Evolutionary conservation across 805 yeast species (phyloP), one percentile per base, ranked within the genome.

Genomic region (Phaffomyces opuntiae): DNA sequence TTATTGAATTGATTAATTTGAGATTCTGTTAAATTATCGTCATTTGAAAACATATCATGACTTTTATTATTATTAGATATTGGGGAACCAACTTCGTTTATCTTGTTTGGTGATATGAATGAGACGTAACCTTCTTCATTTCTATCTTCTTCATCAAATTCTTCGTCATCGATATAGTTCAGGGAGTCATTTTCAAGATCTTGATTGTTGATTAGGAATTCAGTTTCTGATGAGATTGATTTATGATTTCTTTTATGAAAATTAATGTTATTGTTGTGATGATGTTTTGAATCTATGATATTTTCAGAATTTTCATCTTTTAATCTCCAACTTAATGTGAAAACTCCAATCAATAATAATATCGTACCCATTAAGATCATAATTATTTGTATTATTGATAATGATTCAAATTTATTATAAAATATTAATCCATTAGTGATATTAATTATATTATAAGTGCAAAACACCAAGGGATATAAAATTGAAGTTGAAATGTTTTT

Each of bases 401-500:
- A 32, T 7, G 37, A 5, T 8, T 37, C 38, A 7, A 45, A 21
- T 12, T 41, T 41, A 31, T 45, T 64, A 48, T 74, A 75, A 55
- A 79, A 74, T 8, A 45, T 38, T 5, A 45, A 34, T 17, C 44
- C 50, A 36, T 49, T 43, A 45, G 48, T 53, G 21, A 54, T 75
- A 52, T 84, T 83, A 48, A 76, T 70, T 42, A 86, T 66, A 66
- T 87, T 89, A 69, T 84, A 88, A 39, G 87, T 78, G 63, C 93
- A 83, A 62, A 89, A 89, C 32, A 89, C 85, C 51, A 89, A 67
- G 1, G 96, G 96, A 59, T 88, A 89, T 31, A 89, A 69, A 16
- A 87, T 74, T 2, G 91, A 79, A 0, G 96, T 86, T 43, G 88
- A 80, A 37, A 82, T 74, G 47, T 73, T 73, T 41, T 79, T 73